Evolutionary conservation across 2,329 filamentous ascomycete species (phyloP).

Genomic region (Fonsecaea erecta): DNA sequence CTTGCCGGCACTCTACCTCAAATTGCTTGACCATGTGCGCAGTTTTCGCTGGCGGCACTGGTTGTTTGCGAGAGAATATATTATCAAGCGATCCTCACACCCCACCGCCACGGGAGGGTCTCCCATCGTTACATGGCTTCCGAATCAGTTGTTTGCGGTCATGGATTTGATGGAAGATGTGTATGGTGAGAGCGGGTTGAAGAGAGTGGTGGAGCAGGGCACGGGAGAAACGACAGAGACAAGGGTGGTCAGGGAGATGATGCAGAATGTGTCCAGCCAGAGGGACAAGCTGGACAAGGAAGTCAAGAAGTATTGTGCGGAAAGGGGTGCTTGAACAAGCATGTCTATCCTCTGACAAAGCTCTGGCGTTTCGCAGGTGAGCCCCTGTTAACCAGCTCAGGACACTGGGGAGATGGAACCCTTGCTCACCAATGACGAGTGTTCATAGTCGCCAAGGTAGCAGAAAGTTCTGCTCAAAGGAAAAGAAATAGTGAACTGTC

Average conservation of each 20-base stretch:
- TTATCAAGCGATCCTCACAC: constrained; percentile 51
- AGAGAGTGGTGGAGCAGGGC: constrained; percentile 13
- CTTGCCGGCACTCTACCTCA: constrained; percentile 52
- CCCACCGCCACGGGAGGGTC: constrained; percentile 56
- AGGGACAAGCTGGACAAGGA: constrained; percentile 48
- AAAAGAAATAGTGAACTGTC: too few relatives aligned
- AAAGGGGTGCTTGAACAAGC: constrained; percentile 46
- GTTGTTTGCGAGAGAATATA: constrained; percentile 56
- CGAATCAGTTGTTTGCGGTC: constrained; percentile 55
- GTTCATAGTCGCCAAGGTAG: too few relatives aligned
- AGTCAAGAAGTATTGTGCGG: constrained; percentile 53
- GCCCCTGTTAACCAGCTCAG: too few relatives aligned
- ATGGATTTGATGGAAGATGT: constrained; percentile 55
- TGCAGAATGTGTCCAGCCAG: constrained; percentile 44
- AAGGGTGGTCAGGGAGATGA: constrained; percentile 42
- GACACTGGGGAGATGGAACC: too few relatives aligned
- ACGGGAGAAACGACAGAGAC: constrained; percentile 8
- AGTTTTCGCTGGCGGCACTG: constrained; percentile 58
- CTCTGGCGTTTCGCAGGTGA: too few relatives aligned
- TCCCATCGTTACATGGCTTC: constrained; percentile 56
- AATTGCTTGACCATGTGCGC: constrained; percentile 52
- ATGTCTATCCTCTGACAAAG: background rate
- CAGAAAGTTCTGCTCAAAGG: too few relatives aligned
- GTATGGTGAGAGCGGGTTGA: constrained; percentile 43
- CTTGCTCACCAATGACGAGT: too few relatives aligned